phyloP scores from a whole-genome alignment of 2,329 filamentous ascomycete genomes.

The Zymoseptoria pseudotritici region DNA sequence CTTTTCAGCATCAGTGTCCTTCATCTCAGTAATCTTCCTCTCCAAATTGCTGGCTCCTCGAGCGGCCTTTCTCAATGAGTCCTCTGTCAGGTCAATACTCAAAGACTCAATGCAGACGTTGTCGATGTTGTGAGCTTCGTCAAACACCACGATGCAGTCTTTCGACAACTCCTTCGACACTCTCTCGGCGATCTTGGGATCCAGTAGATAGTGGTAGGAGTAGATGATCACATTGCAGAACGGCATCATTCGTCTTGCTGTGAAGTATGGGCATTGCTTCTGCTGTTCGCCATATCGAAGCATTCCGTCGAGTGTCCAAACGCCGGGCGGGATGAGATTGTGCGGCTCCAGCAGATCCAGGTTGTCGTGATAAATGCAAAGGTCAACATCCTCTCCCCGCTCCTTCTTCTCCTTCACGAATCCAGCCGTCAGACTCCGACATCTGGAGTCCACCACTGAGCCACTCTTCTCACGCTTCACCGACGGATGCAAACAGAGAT shows the following conservation, averaged over 20 bases:
- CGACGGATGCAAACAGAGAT: conserved; percentile 89
- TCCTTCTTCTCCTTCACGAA: conserved; percentile 98
- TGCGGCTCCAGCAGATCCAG: conserved; percentile 90
- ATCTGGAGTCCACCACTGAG: conserved; percentile 86
- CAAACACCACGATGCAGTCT: conserved; percentile 97
- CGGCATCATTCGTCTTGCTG: conserved; percentile 94
- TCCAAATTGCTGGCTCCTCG: conserved; percentile 87
- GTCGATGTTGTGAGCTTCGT: conserved; percentile 98
- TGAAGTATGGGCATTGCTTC: conserved; percentile 97
- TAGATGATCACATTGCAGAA: conserved; percentile 99
- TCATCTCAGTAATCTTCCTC: conserved; percentile 86
- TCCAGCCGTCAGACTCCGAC: conserved; percentile 87
- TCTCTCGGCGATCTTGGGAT: conserved; percentile 93
- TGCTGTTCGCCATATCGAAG: conserved; percentile 86
- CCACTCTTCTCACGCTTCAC: conserved; percentile 97
- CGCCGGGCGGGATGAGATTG: conserved; percentile 86
- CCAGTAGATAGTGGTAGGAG: conserved; percentile 95
- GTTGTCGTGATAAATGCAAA: conserved; percentile 98
- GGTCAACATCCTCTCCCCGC: conserved; percentile 83
- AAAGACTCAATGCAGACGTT: conserved; percentile 98
- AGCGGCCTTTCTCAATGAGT: conserved; percentile 83
- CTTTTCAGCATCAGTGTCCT: conserved; percentile 88
- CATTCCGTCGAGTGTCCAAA: conserved; percentile 90
- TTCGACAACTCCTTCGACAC: conserved; percentile 95
- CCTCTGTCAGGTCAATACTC: conserved; percentile 93